Conservation (phyloP, 2,329 filamentous ascomycete genomes). For the Chaetomiaceae sp. region DNA sequence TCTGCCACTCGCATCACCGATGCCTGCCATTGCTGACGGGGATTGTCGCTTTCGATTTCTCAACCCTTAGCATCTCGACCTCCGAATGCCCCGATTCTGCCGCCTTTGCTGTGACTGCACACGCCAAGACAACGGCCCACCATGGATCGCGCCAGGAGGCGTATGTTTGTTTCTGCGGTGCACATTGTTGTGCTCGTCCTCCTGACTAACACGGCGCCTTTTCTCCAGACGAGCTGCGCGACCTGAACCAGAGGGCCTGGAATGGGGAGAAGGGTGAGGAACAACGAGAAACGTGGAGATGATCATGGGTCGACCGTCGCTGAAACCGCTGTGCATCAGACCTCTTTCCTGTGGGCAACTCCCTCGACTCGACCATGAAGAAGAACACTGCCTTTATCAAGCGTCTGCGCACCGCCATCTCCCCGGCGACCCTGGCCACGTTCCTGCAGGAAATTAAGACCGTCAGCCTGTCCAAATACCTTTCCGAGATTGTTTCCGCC, state of each 20-base stretch:
- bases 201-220: constrained; percentile 23
- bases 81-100: constrained; percentile 43
- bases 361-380: constrained; percentile 90
- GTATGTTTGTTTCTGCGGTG: constrained; percentile 35
- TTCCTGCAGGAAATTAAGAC: constrained; percentile 88
- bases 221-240: constrained; percentile 75
- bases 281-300: background rate
- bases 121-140: constrained; percentile 32
- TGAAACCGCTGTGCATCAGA: constrained; percentile 42
- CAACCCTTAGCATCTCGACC: constrained; percentile 39
- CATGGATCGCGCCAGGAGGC: constrained; percentile 62
- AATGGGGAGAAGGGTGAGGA: constrained; percentile 71
- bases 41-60: constrained; percentile 37
- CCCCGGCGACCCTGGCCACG: constrained; percentile 68
- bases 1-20: constrained; percentile 28
- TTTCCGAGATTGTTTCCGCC: constrained; percentile 93
- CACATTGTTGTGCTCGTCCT: background rate
- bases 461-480: constrained; percentile 89
- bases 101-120: constrained; percentile 24
- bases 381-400: constrained; percentile 99
- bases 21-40: constrained; percentile 39
- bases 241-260: constrained; percentile 84
- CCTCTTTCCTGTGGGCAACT: constrained; percentile 68
- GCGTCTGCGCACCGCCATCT: constrained; percentile 84
- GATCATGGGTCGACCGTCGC: constrained; percentile 1